Evolutionary conservation across 2,329 filamentous ascomycete species (phyloP).

Genomic region (Fusarium sp.): DNA sequence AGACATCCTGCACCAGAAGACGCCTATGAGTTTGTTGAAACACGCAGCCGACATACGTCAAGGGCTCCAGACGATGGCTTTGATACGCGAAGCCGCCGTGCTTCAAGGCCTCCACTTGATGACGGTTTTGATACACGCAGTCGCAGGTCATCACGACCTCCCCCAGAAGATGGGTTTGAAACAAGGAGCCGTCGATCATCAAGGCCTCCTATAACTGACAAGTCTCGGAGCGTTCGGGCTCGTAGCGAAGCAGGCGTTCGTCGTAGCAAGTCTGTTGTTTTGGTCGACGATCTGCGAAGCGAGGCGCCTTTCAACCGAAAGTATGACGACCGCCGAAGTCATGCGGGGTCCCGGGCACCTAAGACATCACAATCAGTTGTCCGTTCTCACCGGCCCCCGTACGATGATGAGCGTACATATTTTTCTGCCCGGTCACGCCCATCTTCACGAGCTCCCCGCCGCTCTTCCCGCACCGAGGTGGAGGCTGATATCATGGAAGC

Average conservation of each 20-base stretch:
- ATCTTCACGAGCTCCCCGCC: conserved; percentile 44
- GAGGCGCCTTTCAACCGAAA: conserved; percentile 46
- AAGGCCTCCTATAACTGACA: conserved; percentile 51
- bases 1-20: conserved; percentile 50
- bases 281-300: conserved; percentile 61
- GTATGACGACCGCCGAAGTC: conserved; percentile 59
- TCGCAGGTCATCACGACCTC: conserved; percentile 57
- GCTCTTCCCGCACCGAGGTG: conserved; percentile 44
- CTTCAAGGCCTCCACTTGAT: conserved; percentile 33
- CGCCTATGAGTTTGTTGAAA: conserved; percentile 38
- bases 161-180: conserved; percentile 51
- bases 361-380: conserved; percentile 45
- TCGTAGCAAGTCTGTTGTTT: conserved; percentile 48
- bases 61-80: conserved; percentile 31
- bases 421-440: conserved; percentile 57
- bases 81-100: conserved; percentile 37
- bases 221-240: conserved; percentile 53
- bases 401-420: conserved; percentile 58
- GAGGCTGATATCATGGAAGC: conserved; percentile 49
- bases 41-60: conserved; percentile 40
- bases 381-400: conserved; percentile 42
- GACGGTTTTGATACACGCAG: conserved; percentile 57
- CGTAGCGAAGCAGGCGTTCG: conserved; percentile 55
- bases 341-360: conserved; percentile 54
- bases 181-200: conserved; percentile 57